Percentiles rank a stretch among this genome's conserved stretches.
phyloP scores from a whole-genome alignment of 2,329 filamentous ascomycete species.

The Microcyclosporella mali region DNA sequence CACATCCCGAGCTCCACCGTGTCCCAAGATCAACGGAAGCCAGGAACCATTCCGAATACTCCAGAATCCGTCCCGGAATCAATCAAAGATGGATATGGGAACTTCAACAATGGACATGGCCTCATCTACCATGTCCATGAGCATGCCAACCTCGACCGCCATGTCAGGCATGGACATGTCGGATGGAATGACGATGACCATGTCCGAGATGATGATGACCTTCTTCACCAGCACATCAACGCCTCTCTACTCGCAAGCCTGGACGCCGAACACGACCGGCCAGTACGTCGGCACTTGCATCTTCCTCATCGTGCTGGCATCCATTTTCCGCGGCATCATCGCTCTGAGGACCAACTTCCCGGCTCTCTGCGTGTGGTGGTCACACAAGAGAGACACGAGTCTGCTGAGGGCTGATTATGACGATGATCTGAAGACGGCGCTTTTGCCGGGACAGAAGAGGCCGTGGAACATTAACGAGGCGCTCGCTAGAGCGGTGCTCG shows the following conservation, averaged over 20 bases:
- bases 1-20: too few species aligned
- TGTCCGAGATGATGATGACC: slow-evolving; percentile 45
- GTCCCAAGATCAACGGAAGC: too few species aligned
- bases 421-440: slow-evolving; percentile 8
- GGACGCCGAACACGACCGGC: slow-evolving; percentile 64
- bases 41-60: too few species aligned
- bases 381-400: slow-evolving; percentile 12
- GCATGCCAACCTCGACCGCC: slow-evolving; percentile 1
- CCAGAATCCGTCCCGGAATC: too few species aligned
- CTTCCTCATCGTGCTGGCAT: slow-evolving; percentile 72
- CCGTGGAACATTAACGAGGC: slow-evolving; percentile 80
- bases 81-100: too few species aligned
- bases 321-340: slow-evolving; percentile 54
- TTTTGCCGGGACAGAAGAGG: slow-evolving; percentile 30
- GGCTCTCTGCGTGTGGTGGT: slow-evolving; percentile 10
- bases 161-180: slow-evolving; percentile 16
- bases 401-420: slow-evolving; percentile 9
- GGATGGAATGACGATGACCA: slow-evolving; percentile 28
- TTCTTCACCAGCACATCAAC: slow-evolving; percentile 60
- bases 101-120: slow-evolving; percentile 1
- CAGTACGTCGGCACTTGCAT: slow-evolving; percentile 82
- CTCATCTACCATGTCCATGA: slow-evolving; percentile 2
- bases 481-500: slow-evolving; percentile 61
- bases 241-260: slow-evolving; percentile 59
- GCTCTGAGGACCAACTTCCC: slow-evolving; percentile 22